phyloP scores from a whole-genome alignment of 1,284 basidiomycete species.

The Vanrija sp. region DNA sequence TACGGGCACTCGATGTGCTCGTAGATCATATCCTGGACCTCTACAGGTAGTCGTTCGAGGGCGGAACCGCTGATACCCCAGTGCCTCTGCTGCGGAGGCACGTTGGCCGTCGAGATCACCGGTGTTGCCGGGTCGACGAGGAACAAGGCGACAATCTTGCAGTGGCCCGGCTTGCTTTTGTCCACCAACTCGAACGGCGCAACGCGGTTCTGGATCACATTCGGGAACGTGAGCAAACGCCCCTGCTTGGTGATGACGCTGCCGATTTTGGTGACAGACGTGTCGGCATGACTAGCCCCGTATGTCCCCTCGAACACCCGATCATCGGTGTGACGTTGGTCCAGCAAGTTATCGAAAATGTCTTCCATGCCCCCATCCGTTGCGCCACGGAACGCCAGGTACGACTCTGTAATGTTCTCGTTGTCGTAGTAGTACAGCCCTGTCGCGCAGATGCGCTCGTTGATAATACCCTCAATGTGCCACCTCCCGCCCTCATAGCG shows the following conservation, averaged over 20 bases:
- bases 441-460: constrained; percentile 1
- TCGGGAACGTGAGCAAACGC: constrained; percentile 1
- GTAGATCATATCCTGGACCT: too few species aligned
- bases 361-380: not conserved
- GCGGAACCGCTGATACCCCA: too few species aligned
- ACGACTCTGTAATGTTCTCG: not conserved
- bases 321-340: too few species aligned
- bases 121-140: constrained; percentile 12
- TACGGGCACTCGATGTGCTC: too few species aligned
- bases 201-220: constrained; percentile 1
- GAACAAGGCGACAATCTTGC: constrained; percentile 13
- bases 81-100: constrained; percentile 17
- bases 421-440: constrained; percentile 7
- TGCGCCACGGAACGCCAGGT: not conserved
- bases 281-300: not conserved
- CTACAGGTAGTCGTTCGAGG: too few species aligned
- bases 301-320: too few species aligned
- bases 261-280: not conserved
- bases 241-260: not conserved
- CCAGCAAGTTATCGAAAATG: not conserved
- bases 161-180: not conserved
- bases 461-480: constrained; percentile 5
- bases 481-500: not conserved
- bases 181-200: not conserved
- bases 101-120: constrained; percentile 8